Evolutionary conservation across 192 early-diverging fungal genomes (phyloP), one percentile per base, ranked within the genome.

Genomic region (Entrophospora sp.): DNA sequence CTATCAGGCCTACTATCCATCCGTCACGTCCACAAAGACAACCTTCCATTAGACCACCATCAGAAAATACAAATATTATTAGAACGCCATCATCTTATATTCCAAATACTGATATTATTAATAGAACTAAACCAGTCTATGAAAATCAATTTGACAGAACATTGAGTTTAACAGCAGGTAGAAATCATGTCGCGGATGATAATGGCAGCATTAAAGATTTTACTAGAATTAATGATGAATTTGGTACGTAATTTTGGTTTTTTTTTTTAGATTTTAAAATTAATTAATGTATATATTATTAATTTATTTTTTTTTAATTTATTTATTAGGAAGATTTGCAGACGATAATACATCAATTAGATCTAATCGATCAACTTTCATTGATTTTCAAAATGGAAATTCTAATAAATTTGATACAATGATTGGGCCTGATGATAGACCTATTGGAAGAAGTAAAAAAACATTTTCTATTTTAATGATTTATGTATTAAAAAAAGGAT

Each of bases 261-360:
- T n/a, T n/a, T n/a, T n/a, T n/a, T n/a, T n/a, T n/a, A n/a, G n/a
- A n/a, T n/a, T n/a, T n/a, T n/a, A n/a, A n/a, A n/a, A n/a, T n/a
- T 57, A 10, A 57, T 37, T 16, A 7, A 4, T 5, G 30, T 31
- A 30, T 25, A 27, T 31, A 55, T 55, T 12, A 53, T 30, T 31
- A 30, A 16, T 18, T 57, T 20, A 18, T 57, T 27, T 25, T 37
- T 27, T 58, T 36, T 2, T 37, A 37, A 37, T 10, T 5, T 20
- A 6, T 13, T 22, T 58, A 28, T n/a, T 12, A 24, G 13, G 13
- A 36, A 36, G 10, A 24, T 38, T 59, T 31, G 42, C 16, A 40
- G 62, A 64, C 12, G 62, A 64, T 27, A 64, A 64, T 38, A 31
- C 14, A 24, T 64, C 62, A 5, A 49, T 64, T 32, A 35, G 46